phyloP scores from a whole-genome alignment of 176 grass and related monocot genomes.

The Zea luxurians region DNA sequence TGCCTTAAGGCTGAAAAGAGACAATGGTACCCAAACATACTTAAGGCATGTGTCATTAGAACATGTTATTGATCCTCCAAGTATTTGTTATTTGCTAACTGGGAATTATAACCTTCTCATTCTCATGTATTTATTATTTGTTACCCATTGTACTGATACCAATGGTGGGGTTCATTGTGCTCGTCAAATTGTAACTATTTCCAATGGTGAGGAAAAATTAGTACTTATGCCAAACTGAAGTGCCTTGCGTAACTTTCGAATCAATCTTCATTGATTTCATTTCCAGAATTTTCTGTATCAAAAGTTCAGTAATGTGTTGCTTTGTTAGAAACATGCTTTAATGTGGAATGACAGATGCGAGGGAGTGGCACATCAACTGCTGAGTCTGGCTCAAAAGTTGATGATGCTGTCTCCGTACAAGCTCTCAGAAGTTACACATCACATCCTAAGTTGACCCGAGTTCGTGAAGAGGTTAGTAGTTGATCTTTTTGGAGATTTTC shows the following conservation, averaged over 20 bases:
- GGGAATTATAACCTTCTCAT: not conserved
- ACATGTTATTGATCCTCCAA: not conserved
- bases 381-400: slow-evolving; percentile 90
- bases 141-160: slow-evolving; percentile 25
- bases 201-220: slow-evolving; percentile 79
- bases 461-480: slow-evolving; percentile 87
- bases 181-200: slow-evolving; percentile 81
- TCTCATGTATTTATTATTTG: not conserved
- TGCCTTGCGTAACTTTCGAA: slow-evolving; percentile 30
- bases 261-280: slow-evolving; percentile 24
- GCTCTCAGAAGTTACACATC: slow-evolving; percentile 56
- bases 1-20: slow-evolving; percentile 88
- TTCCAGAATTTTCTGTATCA: no score
- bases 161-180: slow-evolving; percentile 73
- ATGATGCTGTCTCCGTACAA: slow-evolving; percentile 71
- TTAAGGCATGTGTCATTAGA: slow-evolving; percentile 49
- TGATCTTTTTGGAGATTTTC: not conserved
- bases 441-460: slow-evolving; percentile 77
- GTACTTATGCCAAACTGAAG: slow-evolving; percentile 72
- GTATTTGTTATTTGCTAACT: not conserved
- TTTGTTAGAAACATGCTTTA: slow-evolving; percentile 24
- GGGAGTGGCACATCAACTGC: slow-evolving; percentile 89
- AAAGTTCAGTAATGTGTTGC: not conserved
- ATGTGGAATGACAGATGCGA: slow-evolving; percentile 44
- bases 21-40: slow-evolving; percentile 78